Percentiles rank a stretch among this genome's conserved stretches.
These are phyloP conservation scores for Casuarina equisetifolia DNA, from an alignment of 306 rosid genomes.

Conservation along the genomic window DNA sequence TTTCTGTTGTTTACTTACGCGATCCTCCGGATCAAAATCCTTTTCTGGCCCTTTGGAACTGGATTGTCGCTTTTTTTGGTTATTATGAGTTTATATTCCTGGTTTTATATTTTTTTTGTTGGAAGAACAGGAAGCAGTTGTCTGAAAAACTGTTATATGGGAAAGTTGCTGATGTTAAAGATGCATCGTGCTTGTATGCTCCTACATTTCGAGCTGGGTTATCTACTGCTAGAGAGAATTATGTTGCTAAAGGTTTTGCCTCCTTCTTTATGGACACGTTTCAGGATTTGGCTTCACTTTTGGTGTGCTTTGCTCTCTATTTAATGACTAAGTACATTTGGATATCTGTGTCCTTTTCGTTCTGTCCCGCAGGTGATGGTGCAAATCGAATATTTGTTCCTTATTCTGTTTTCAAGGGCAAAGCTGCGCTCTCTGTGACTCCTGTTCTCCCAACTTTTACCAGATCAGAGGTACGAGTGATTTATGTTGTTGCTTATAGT, in stretches of 20 bases:
- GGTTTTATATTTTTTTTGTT: constrained; percentile 10
- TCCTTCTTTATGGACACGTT: constrained; percentile 8
- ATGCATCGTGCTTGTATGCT: constrained; percentile 22
- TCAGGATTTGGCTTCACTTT: constrained; percentile 3
- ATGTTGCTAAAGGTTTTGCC: constrained; percentile 54
- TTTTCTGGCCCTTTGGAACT: neutral
- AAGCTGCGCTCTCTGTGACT: constrained; percentile 74
- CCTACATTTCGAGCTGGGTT: constrained; percentile 36
- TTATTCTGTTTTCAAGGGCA: constrained; percentile 78
- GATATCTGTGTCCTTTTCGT: constrained; percentile 15
- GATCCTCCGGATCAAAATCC: no score
- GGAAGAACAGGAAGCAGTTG: constrained; percentile 39
- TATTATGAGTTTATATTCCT: neutral
- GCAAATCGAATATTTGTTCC: constrained; percentile 57
- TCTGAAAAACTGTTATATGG: constrained; percentile 31
- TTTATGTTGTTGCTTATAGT: constrained; percentile 9
- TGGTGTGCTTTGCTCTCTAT: neutral
- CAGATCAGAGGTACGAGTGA: constrained; percentile 52
- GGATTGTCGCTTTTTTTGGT: neutral
- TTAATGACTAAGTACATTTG: constrained; percentile 1
- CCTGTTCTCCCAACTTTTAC: constrained; percentile 87
- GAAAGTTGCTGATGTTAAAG: constrained; percentile 35
- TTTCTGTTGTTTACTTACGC: neutral
- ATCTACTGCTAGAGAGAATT: constrained; percentile 45
- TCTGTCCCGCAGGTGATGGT: constrained; percentile 44